Evolutionary conservation across 2,329 filamentous ascomycete genomes (phyloP).

Genomic region (Pseudocercospora pini-densiflorae): DNA sequence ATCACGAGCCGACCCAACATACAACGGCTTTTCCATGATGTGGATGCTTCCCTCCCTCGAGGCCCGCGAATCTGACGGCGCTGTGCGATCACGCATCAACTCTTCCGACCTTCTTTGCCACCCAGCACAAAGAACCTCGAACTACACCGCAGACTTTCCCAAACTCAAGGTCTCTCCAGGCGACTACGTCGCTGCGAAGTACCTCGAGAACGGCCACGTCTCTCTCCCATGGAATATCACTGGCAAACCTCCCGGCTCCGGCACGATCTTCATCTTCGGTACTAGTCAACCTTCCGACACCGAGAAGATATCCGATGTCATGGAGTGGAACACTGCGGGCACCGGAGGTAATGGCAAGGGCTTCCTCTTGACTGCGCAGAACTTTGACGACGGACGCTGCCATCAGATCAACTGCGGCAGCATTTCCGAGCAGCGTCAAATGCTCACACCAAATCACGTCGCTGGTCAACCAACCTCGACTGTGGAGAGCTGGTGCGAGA

Average conservation of each 20-base stretch:
- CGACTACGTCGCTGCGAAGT: slow-evolving; percentile 53
- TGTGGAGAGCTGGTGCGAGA: slow-evolving; percentile 77
- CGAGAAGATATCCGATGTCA: slow-evolving; percentile 67
- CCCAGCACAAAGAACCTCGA: slow-evolving; percentile 62
- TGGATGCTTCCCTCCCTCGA: slow-evolving; percentile 63
- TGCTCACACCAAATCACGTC: slow-evolving; percentile 59
- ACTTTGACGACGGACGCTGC: slow-evolving; percentile 91
- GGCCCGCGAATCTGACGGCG: slow-evolving; percentile 35
- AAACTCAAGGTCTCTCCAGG: slow-evolving; percentile 62
- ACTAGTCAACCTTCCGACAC: slow-evolving; percentile 54
- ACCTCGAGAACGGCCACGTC: slow-evolving; percentile 57
- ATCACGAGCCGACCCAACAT: slow-evolving; percentile 60
- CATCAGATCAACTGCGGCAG: slow-evolving; percentile 71
- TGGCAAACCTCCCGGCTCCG: slow-evolving; percentile 50
- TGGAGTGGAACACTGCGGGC: slow-evolving; percentile 81
- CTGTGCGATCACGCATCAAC: slow-evolving; percentile 54
- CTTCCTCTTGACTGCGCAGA: slow-evolving; percentile 72
- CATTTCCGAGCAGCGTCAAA: slow-evolving; percentile 65
- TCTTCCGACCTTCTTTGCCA: slow-evolving; percentile 66
- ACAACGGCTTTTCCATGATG: slow-evolving; percentile 63
- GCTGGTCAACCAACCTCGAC: slow-evolving; percentile 52
- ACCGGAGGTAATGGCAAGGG: slow-evolving; percentile 81
- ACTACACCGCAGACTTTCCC: slow-evolving; percentile 59
- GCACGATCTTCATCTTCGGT: slow-evolving; percentile 55
- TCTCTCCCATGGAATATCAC: slow-evolving; percentile 46